Base-by-base conservation (phyloP, 2,329 filamentous ascomycete species). In the Cephalotrichum gorgonifer region DNA sequence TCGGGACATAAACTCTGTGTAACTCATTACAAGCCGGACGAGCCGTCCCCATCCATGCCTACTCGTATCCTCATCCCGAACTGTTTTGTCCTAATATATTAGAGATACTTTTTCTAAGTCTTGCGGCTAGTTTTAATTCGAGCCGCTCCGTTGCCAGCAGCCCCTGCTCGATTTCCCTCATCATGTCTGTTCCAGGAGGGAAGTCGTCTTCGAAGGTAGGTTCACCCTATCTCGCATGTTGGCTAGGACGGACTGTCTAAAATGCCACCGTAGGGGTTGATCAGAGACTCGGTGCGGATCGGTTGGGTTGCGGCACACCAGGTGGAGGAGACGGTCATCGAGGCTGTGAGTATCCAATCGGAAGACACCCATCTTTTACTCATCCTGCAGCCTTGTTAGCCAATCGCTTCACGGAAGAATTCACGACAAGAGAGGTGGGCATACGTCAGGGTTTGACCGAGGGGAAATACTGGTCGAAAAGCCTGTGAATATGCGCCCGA, bases 101-200 rank as follows among this genome's bases (percentile, higher is more conserved):
- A n/a, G n/a, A n/a, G n/a, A n/a, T n/a, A 39, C 35, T 39, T 39
- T 39, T 39, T 7, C n/a, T 39, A 6, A 39, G n/a, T 39, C 35
- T 39, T 15, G 35, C 7, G n/a, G 35, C 6, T 39, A 46, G 20
- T 3, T 46, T 26, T 6, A 46, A 26, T 27, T 46, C 44, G 28
- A 46, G 31, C 20, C 55, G 56, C 44, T 65, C 63, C 15, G 68
- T 63, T 44, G 62, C 65, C 47, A 61, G 66, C 12, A 66, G 66
- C 2, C 58, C 68, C 7, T 57, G 58, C 23, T 64, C 64, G 14
- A 65, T 9, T 6, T 46, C 44, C 14, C 3, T 33, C 26, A 33
- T 46, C 7, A 46, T 31, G 6, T 31, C 28, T 20, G 17, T 46
- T 31, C 44, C 44, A n/a, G 44, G 44, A 22, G 44, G 44, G 8